Percentiles rank a stretch among this genome's conserved stretches.
phyloP scores from a whole-genome alignment of 2,329 filamentous ascomycete genomes.

The Orbilia blumenaviensis region DNA sequence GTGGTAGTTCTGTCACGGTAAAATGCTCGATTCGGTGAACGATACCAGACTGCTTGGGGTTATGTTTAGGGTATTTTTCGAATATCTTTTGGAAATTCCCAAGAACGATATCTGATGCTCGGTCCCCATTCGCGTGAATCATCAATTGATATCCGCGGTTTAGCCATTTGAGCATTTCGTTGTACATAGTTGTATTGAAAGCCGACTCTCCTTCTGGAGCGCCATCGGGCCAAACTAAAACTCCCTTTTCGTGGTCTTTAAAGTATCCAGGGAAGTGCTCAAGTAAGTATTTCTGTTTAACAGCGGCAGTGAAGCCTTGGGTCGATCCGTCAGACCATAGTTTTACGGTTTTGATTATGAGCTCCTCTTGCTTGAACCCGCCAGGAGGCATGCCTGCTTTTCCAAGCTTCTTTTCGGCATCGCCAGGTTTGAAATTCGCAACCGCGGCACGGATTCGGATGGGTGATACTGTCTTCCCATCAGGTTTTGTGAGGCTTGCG shows the following conservation, averaged over 20 bases:
- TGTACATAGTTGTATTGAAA: slow-evolving; percentile 28
- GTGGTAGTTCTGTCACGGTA: slow-evolving; percentile 23
- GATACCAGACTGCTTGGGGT: neutral
- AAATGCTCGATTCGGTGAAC: slow-evolving; percentile 49
- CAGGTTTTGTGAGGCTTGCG: slow-evolving; percentile 29
- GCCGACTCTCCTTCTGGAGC: neutral
- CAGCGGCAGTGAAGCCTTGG: slow-evolving; percentile 44
- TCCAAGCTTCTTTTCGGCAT: slow-evolving; percentile 27
- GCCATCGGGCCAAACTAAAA: slow-evolving; percentile 41
- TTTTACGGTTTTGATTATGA: slow-evolving; percentile 37
- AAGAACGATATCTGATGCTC: slow-evolving; percentile 35
- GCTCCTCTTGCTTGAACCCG: slow-evolving; percentile 16
- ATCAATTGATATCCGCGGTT: slow-evolving; percentile 40
- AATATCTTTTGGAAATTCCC: slow-evolving; percentile 36
- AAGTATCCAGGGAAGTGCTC: slow-evolving; percentile 41
- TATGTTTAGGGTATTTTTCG: neutral
- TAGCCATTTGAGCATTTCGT: slow-evolving; percentile 38
- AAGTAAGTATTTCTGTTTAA: slow-evolving; percentile 15
- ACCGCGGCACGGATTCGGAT: slow-evolving; percentile 33
- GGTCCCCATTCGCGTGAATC: slow-evolving; percentile 47
- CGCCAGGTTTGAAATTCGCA: slow-evolving; percentile 19
- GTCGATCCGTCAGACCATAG: slow-evolving; percentile 40
- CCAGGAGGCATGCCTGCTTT: slow-evolving; percentile 21
- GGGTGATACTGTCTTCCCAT: slow-evolving; percentile 4
- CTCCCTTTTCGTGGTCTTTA: neutral